Evolutionary conservation across 2,329 filamentous ascomycete genomes (phyloP).

Genomic region (Knufia fluminis): DNA sequence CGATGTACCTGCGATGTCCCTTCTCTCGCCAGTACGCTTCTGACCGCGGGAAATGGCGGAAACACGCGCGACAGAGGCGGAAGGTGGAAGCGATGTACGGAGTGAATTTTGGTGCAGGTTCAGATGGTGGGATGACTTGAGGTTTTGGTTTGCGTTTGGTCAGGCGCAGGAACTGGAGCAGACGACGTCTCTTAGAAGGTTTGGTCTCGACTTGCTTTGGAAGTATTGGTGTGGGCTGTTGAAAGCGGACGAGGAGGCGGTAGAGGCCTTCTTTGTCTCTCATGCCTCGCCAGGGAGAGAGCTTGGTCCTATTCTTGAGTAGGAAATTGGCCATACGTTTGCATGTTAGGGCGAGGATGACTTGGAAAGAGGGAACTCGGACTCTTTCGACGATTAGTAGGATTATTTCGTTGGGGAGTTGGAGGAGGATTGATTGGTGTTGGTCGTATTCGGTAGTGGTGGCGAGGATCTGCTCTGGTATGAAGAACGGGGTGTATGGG

Average conservation of each 20-base stretch:
- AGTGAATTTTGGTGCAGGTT: not conserved
- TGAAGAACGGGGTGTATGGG: too few relatives aligned
- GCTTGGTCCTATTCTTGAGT: not conserved
- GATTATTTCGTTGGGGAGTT: slow-evolving; percentile 16
- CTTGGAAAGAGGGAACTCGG: slow-evolving; percentile 15
- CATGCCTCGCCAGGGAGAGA: slow-evolving; percentile 17
- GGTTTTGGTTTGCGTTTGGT: too few relatives aligned
- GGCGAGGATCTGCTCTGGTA: too few relatives aligned
- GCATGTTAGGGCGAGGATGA: slow-evolving; percentile 17
- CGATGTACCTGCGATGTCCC: too few relatives aligned
- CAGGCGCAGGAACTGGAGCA: too few relatives aligned
- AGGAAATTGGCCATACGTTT: slow-evolving; percentile 12
- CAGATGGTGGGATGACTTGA: too few relatives aligned
- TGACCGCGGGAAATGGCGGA: slow-evolving; percentile 9
- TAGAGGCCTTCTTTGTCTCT: slow-evolving; percentile 18
- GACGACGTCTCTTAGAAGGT: too few relatives aligned
- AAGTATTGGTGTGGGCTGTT: not conserved
- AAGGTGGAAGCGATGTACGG: slow-evolving; percentile 12
- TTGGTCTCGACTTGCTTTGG: too few relatives aligned
- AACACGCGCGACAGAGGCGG: slow-evolving; percentile 15
- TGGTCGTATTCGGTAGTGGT: not conserved
- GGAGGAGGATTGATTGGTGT: slow-evolving; percentile 2
- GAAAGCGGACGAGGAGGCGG: slow-evolving; percentile 13
- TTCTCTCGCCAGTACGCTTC: slow-evolving; percentile 10
- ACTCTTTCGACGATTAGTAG: slow-evolving; percentile 13